phyloP scores from a whole-genome alignment of 371 early-diverging fungal species.

The Batrachochytrium dendrobatidis region DNA sequence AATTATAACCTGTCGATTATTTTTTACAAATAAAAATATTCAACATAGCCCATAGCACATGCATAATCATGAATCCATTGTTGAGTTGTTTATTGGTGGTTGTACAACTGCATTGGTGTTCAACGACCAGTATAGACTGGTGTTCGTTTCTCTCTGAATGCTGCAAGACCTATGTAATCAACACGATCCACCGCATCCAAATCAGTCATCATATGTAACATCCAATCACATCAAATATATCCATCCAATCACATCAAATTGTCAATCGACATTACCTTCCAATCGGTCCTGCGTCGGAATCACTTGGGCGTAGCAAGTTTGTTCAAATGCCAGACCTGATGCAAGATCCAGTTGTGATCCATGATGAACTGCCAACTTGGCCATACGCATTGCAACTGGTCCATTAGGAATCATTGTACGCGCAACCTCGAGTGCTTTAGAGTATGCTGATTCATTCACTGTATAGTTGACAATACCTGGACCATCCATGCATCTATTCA shows the following conservation, averaged over 20 bases:
- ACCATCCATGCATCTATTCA: too few species aligned
- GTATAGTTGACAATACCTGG: conserved; percentile 77
- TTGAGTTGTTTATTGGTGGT: background rate
- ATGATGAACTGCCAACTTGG: conserved; percentile 77
- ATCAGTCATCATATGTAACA: background rate
- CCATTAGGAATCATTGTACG: conserved; percentile 76
- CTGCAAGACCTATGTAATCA: conserved; percentile 42
- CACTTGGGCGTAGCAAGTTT: conserved; percentile 90
- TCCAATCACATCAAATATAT: background rate
- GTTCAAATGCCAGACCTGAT: conserved; percentile 84
- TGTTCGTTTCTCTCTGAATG: conserved; percentile 73
- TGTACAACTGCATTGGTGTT: conserved; percentile 1
- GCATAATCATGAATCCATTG: too few species aligned
- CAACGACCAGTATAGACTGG: conserved; percentile 83
- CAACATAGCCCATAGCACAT: background rate
- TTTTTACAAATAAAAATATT: background rate
- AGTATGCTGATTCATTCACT: conserved; percentile 58
- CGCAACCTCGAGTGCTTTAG: conserved; percentile 73
- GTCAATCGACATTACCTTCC: conserved; percentile 66
- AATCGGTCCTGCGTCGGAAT: conserved; percentile 91
- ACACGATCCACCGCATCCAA: background rate
- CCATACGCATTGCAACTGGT: conserved; percentile 83
- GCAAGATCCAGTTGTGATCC: conserved; percentile 75
- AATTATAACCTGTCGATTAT: background rate
- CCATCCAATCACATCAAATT: background rate